phyloP scores from a whole-genome alignment of 495 filamentous ascomycete species.

The Polyplosphaeria fusca region DNA sequence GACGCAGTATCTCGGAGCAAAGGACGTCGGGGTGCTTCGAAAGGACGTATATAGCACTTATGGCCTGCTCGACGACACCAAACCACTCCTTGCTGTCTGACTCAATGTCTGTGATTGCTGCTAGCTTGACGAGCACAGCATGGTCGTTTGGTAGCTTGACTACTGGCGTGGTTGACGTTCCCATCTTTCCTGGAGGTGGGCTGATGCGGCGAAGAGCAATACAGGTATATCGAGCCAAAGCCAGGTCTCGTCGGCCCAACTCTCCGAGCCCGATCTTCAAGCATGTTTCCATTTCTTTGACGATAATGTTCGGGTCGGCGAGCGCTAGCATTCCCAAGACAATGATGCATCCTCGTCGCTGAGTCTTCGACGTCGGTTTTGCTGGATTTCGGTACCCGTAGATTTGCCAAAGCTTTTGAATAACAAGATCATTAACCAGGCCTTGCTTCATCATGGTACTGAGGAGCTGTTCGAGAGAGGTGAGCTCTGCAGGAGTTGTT shows the following conservation, averaged over 20 bases:
- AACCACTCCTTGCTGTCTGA: constrained; percentile 93
- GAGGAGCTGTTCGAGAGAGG: constrained; percentile 88
- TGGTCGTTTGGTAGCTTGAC: constrained; percentile 88
- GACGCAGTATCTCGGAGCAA: constrained; percentile 84
- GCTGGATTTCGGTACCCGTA: constrained; percentile 82
- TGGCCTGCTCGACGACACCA: constrained; percentile 95
- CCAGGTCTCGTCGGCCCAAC: constrained; percentile 75
- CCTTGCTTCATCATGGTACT: constrained; percentile 97
- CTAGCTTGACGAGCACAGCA: constrained; percentile 73
- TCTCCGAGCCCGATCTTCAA: constrained; percentile 82
- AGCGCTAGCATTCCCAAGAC: constrained; percentile 95
- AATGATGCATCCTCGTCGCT: constrained; percentile 89
- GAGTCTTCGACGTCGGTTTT: constrained; percentile 84
- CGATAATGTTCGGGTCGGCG: constrained; percentile 85
- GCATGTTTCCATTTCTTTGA: constrained; percentile 91
- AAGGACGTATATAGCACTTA: constrained; percentile 91
- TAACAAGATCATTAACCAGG: constrained; percentile 77
- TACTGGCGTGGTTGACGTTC: constrained; percentile 60
- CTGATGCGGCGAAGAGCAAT: constrained; percentile 85
- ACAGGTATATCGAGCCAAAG: constrained; percentile 91
- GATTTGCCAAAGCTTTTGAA: constrained; percentile 94
- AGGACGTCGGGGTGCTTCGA: constrained; percentile 92
- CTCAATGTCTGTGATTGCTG: constrained; percentile 76
- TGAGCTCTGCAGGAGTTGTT: constrained; percentile 88
- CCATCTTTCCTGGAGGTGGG: constrained; percentile 56